Evolutionary conservation across 495 filamentous ascomycete genomes (phyloP).

Genomic region (Thozetella sp.): DNA sequence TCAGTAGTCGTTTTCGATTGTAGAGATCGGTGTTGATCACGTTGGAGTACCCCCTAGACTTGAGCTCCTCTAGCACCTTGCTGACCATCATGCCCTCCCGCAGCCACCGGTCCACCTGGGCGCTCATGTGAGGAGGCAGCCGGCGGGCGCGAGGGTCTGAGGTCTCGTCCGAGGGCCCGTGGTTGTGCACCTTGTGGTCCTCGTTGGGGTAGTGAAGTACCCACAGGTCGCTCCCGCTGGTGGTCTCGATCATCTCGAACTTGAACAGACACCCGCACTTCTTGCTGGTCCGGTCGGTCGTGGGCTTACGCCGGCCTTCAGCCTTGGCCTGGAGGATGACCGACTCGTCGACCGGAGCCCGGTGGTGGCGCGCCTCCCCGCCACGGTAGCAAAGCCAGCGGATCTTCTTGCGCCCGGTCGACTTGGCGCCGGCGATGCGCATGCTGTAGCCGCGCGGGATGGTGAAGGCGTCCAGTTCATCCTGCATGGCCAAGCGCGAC

Average conservation of each 20-base stretch:
- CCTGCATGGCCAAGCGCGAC: conserved; percentile 32
- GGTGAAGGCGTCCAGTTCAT: conserved; percentile 33
- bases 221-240: conserved; percentile 29
- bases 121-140: conserved; percentile 24
- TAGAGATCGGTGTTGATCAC: conserved; percentile 37
- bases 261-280: conserved; percentile 37
- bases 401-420: conserved; percentile 33
- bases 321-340: conserved; percentile 25
- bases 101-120: conserved; percentile 33
- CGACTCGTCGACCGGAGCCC: conserved; percentile 24
- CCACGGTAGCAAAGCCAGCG: conserved; percentile 38
- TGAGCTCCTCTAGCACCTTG: conserved; percentile 36
- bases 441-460: conserved; percentile 38
- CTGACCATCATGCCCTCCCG: conserved; percentile 31
- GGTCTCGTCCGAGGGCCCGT: conserved; percentile 29
- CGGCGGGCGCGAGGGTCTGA: conserved; percentile 31
- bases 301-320: conserved; percentile 32
- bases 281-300: conserved; percentile 32
- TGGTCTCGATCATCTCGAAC: conserved; percentile 36
- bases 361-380: conserved; percentile 34
- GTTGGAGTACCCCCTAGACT: conserved; percentile 26
- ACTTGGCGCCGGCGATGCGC: conserved; percentile 37
- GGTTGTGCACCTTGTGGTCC: conserved; percentile 37
- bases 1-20: conserved; percentile 32
- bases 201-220: conserved; percentile 35